Base-by-base conservation (phyloP, 176 grass and related monocot species). In the Chrysopogon serrulatus region DNA sequence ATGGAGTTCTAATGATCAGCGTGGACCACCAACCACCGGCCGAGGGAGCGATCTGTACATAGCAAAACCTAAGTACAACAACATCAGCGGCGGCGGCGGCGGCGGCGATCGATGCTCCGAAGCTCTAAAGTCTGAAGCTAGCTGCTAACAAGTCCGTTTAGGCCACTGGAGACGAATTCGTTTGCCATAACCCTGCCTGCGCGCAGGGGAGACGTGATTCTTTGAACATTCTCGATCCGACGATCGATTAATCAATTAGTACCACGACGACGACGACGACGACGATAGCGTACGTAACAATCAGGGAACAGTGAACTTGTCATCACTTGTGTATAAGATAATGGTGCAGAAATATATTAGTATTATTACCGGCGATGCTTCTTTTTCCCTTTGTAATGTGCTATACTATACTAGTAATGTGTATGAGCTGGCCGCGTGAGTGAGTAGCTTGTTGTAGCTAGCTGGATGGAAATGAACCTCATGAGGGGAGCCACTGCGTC, bases 41-140 rank as follows among this genome's bases (percentile, higher is more conserved):
- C 42, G 35, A 83, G 13, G 31, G n/a, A 79, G 15, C 39, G 36
- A 79, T 40, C 39, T 90, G 88, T 90, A 90, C 84, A 86, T 90
- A 86, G 60, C 59, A 47, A 74, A 69, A 31, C 26, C 56, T 17
- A 65, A 45, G 83, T n/a, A 65, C 68, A 31, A 24, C n/a, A 68
- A 26, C 59, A 37, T 26, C 51, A 79, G 65, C 21, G 81, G 62
- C 76, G 78, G 70, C n/a, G 49, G 87, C 81, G 59, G 59, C 70
- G 56, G 71, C 60, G 54, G 23, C n/a, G 49, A 79, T 51, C 34
- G 87, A 78, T 82, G 71, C 87, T 76, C 79, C 59, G 43, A 65
- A 82, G 40, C 84, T 90, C 66, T 61, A 47, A 83, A 90, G 36
- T 90, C 66, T 61, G 59, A 83, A 90, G 36, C 66, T 86, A 90